Conservation (phyloP, 2,329 filamentous ascomycete genomes). For the Botryotinia calthae region DNA sequence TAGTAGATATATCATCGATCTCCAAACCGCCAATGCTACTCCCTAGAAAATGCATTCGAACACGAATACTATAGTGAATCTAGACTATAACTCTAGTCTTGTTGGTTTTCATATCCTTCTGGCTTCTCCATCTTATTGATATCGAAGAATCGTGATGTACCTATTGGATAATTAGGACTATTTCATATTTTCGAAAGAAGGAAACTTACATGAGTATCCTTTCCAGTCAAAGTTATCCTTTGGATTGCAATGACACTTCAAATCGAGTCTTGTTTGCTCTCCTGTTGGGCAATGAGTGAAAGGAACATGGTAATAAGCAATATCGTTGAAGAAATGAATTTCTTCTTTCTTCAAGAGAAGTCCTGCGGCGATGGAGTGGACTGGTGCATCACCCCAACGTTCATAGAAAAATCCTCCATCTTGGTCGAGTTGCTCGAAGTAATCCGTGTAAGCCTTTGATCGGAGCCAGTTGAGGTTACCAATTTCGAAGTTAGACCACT, state of each 20-base stretch:
- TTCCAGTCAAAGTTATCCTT: slow-evolving; percentile 99
- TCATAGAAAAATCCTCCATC: slow-evolving; percentile 99
- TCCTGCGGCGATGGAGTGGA: slow-evolving; percentile 93
- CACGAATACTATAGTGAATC: slow-evolving; percentile 20
- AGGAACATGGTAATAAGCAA: slow-evolving; percentile 95
- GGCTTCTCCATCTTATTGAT: slow-evolving; percentile 79
- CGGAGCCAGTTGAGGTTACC: slow-evolving; percentile 92
- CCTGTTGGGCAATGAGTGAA: slow-evolving; percentile 97
- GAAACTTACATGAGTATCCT: slow-evolving; percentile 83
- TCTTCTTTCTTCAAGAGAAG: slow-evolving; percentile 88
- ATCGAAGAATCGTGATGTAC: slow-evolving; percentile 83
- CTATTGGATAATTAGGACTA: slow-evolving; percentile 45
- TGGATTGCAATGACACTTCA: slow-evolving; percentile 93
- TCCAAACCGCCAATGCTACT: slow-evolving; percentile 3
- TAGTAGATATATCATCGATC: slow-evolving; percentile 14
- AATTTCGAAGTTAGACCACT: slow-evolving; percentile 99
- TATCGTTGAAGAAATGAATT: slow-evolving; percentile 98
- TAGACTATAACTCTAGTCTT: slow-evolving; percentile 43
- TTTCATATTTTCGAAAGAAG: neutral
- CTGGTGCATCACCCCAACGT: slow-evolving; percentile 94
- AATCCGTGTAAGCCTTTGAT: slow-evolving; percentile 84
- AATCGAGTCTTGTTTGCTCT: slow-evolving; percentile 76
- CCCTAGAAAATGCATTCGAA: slow-evolving; percentile 12
- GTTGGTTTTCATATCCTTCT: slow-evolving; percentile 75
- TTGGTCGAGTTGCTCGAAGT: slow-evolving; percentile 80